phyloP scores from a whole-genome alignment of 805 yeast genomes.

The Schwanniomyces polymorphus region DNA sequence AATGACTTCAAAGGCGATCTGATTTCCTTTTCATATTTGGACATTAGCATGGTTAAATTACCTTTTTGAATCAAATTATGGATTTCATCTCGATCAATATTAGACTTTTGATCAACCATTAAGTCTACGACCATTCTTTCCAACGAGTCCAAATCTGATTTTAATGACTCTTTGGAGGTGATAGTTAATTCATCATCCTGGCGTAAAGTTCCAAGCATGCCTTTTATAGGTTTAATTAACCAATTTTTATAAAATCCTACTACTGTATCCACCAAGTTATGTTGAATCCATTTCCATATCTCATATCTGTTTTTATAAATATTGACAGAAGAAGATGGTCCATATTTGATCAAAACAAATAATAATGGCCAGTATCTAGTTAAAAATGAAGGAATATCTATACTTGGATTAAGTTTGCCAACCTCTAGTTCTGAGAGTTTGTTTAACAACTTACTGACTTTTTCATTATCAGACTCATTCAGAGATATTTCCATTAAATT shows the following conservation, averaged over 20 bases:
- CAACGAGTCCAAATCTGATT: constrained; percentile 75
- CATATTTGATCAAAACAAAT: constrained; percentile 42
- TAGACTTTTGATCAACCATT: constrained; percentile 29
- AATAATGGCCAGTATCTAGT: constrained; percentile 70
- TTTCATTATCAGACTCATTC: background rate
- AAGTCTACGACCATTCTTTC: constrained; percentile 87
- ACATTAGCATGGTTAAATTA: constrained; percentile 76
- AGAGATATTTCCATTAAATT: constrained; percentile 1
- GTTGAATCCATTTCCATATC: constrained; percentile 55
- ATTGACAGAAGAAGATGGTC: constrained; percentile 49
- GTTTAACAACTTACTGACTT: constrained; percentile 6
- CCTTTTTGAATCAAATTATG: constrained; percentile 62
- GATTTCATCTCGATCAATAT: constrained; percentile 28
- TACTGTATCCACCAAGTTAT: constrained; percentile 62
- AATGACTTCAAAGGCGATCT: constrained; percentile 65
- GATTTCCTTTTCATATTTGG: constrained; percentile 75
- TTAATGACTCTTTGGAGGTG: constrained; percentile 74
- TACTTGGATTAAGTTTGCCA: constrained; percentile 3
- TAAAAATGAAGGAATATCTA: constrained; percentile 36
- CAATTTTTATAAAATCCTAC: constrained; percentile 76
- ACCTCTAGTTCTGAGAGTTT: constrained; percentile 9
- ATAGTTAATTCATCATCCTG: constrained; percentile 77
- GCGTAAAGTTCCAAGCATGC: constrained; percentile 76
- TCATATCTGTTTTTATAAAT: constrained; percentile 52
- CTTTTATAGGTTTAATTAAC: constrained; percentile 73